phyloP scores from a whole-genome alignment of 1,284 basidiomycete species.

The Cutaneotrichosporon spelunceum region DNA sequence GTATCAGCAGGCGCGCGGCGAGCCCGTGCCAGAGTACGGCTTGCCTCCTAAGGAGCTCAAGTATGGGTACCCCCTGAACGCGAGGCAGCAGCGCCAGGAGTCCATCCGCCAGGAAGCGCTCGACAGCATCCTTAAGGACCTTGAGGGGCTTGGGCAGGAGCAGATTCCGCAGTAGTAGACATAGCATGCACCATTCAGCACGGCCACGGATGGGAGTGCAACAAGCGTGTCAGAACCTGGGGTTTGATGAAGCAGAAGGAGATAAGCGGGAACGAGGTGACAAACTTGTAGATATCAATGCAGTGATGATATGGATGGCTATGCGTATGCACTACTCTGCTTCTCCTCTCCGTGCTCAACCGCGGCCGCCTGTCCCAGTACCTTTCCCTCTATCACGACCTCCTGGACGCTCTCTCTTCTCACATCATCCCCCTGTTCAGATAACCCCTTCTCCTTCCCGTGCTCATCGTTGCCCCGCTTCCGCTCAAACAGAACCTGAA shows the following conservation, averaged over 20 bases:
- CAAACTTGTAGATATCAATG: neutral
- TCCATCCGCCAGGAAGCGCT: constrained; percentile 32
- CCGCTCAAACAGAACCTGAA: neutral
- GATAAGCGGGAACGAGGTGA: neutral
- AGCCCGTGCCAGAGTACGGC: constrained; percentile 63
- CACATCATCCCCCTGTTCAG: neutral
- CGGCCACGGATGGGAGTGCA: neutral
- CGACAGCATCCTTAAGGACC: constrained; percentile 30
- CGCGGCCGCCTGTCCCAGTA: neutral
- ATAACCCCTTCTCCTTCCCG: neutral
- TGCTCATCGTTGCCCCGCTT: neutral
- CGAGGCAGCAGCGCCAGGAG: constrained; percentile 30
- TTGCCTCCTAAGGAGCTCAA: constrained; percentile 56
- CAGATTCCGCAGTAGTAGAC: constrained; percentile 6
- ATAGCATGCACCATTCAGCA: constrained; percentile 14
- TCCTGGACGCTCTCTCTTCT: neutral
- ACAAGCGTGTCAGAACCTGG: neutral
- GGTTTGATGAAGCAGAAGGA: neutral
- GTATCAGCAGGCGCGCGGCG: constrained; percentile 28
- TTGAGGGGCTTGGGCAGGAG: constrained; percentile 21
- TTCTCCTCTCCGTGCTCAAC: neutral
- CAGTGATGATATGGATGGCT: constrained; percentile 7
- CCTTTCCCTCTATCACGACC: neutral
- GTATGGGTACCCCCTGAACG: constrained; percentile 42
- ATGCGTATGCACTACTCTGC: constrained; percentile 7